A percentile compares a stretch with the other conserved stretches of the same genome.
Evolutionary conservation across 2,329 filamentous ascomycete genomes (phyloP).

Genomic region (Cladophialophora exuberans): DNA sequence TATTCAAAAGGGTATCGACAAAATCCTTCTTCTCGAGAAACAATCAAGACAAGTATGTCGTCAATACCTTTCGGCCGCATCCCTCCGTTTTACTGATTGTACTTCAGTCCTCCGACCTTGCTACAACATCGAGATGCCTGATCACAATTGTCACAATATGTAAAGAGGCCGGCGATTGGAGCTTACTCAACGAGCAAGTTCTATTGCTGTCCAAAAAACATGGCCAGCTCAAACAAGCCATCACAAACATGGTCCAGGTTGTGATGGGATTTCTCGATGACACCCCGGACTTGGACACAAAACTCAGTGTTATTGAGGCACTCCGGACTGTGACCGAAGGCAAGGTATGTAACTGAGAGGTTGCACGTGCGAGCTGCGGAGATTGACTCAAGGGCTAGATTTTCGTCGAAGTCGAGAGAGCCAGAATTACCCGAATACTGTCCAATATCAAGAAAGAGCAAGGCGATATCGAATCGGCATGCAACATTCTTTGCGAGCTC

Average conservation of each 20-base stretch:
- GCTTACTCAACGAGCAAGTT: slow-evolving; percentile 93
- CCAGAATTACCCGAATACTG: slow-evolving; percentile 89
- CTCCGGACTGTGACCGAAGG: slow-evolving; percentile 95
- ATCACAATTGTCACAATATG: slow-evolving; percentile 89
- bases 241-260: slow-evolving; percentile 97
- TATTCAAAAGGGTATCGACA: slow-evolving; percentile 86
- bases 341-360: slow-evolving; percentile 61
- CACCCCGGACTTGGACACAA: slow-evolving; percentile 81
- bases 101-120: slow-evolving; percentile 83
- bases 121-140: slow-evolving; percentile 88
- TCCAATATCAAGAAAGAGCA: slow-evolving; percentile 98
- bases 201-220: slow-evolving; percentile 98
- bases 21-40: slow-evolving; percentile 89
- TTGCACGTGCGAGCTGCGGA: neutral
- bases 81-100: slow-evolving; percentile 22
- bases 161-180: slow-evolving; percentile 92
- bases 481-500: slow-evolving; percentile 92
- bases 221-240: slow-evolving; percentile 98
- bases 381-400: slow-evolving; percentile 61
- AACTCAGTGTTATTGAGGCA: slow-evolving; percentile 92
- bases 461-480: slow-evolving; percentile 85
- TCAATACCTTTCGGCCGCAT: neutral
- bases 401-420: slow-evolving; percentile 97
- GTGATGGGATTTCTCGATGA: slow-evolving; percentile 91
- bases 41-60: slow-evolving; percentile 84